Evolutionary conservation across 164 flowering plant genomes (phyloP).

Genomic region (Liquidambar formosana): DNA sequence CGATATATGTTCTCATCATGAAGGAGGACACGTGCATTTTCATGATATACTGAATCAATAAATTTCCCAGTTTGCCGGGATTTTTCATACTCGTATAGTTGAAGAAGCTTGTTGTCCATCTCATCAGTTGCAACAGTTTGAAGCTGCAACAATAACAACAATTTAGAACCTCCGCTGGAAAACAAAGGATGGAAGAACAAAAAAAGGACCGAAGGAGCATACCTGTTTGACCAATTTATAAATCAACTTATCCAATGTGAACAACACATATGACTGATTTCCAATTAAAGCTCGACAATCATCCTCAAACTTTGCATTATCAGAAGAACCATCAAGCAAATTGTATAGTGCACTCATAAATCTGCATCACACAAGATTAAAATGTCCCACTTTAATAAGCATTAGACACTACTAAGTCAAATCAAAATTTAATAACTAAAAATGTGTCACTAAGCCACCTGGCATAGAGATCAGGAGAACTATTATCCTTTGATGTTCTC

Average conservation of each 20-base stretch:
- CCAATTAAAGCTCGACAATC: slow-evolving; percentile 71
- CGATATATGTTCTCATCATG: slow-evolving; percentile 65
- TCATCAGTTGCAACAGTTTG: slow-evolving; percentile 64
- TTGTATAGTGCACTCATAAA: slow-evolving; percentile 55
- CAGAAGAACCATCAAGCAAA: slow-evolving; percentile 69
- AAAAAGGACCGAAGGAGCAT: neutral
- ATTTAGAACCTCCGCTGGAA: slow-evolving; percentile 5
- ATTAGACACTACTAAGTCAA: neutral
- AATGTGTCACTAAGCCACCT: slow-evolving; percentile 30
- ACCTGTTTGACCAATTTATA: slow-evolving; percentile 73
- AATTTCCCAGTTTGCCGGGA: slow-evolving; percentile 49
- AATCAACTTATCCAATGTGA: slow-evolving; percentile 68
- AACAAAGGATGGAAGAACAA: slow-evolving; percentile 1
- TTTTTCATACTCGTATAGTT: slow-evolving; percentile 59
- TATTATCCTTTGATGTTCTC: slow-evolving; percentile 37
- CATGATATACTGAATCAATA: slow-evolving; percentile 59
- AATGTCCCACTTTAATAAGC: neutral
- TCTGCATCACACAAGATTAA: slow-evolving; percentile 31
- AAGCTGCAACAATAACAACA: slow-evolving; percentile 43
- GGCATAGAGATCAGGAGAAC: slow-evolving; percentile 39
- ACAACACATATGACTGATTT: slow-evolving; percentile 68
- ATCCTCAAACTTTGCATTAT: slow-evolving; percentile 70
- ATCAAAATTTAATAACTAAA: neutral
- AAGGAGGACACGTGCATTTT: slow-evolving; percentile 58
- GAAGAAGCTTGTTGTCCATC: slow-evolving; percentile 60